phyloP scores from a whole-genome alignment of 2,329 filamentous ascomycete genomes.

The Talaromyces rugulosus region DNA sequence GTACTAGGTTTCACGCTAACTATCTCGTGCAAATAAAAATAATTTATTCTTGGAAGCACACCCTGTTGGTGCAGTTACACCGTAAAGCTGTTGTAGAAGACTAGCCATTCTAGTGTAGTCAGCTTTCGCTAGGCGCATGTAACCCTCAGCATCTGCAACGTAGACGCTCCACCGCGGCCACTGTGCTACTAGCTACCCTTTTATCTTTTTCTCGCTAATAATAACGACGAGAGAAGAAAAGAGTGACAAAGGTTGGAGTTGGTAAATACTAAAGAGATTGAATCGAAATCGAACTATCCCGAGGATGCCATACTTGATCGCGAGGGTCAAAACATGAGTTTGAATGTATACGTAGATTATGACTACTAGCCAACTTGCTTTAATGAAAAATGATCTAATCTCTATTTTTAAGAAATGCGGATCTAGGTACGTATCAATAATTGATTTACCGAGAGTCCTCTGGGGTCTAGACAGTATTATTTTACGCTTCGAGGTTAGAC shows the following conservation, averaged over 20 bases:
- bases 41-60: not conserved
- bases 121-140: not conserved
- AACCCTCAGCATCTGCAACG: not conserved
- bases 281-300: no score
- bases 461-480: not conserved
- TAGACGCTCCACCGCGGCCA: not conserved
- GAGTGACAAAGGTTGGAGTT: not conserved
- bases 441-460: not conserved
- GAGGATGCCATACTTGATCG: not conserved
- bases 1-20: not conserved
- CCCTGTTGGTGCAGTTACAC: not conserved
- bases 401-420: not conserved
- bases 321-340: not conserved
- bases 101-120: not conserved
- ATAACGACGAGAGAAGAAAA: not conserved
- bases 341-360: not conserved
- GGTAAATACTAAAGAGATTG: not conserved
- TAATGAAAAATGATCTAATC: not conserved
- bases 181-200: not conserved
- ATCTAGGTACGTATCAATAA: not conserved
- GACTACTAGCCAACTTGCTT: not conserved
- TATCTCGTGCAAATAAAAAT: not conserved
- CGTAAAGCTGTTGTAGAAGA: not conserved
- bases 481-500: not conserved
- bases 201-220: not conserved